Conservation (phyloP, 768 basidiomycete species). For the Leucosporidium yakuticum region DNA sequence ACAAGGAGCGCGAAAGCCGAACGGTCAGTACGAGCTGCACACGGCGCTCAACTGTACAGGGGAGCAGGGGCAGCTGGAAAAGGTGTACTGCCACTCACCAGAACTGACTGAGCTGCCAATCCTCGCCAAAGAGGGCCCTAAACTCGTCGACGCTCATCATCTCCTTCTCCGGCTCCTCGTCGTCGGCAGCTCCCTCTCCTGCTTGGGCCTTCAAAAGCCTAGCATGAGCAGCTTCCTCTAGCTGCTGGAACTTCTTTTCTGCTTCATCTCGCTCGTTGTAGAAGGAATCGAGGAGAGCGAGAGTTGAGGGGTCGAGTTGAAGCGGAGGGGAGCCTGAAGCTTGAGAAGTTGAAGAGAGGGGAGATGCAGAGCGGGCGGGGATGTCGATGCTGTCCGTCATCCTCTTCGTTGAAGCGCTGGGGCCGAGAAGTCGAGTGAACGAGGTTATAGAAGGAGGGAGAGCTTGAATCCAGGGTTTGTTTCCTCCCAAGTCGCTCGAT, state of each 20-base stretch:
- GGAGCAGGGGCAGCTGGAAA: not conserved
- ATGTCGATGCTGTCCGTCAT: not conserved
- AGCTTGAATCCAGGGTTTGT: not conserved
- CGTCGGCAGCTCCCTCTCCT: not conserved
- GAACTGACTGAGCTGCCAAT: conserved; percentile 31
- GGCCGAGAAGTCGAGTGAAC: not conserved
- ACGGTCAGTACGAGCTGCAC: not conserved
- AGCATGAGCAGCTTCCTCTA: conserved; percentile 27
- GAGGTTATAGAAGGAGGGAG: not conserved
- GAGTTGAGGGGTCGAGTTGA: conserved; percentile 36
- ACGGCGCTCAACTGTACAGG: too few species aligned
- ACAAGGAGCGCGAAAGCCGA: not conserved
- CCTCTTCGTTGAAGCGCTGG: not conserved
- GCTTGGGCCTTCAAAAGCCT: not conserved
- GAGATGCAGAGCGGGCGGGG: not conserved
- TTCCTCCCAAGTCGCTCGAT: not conserved
- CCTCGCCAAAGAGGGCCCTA: conserved; percentile 20
- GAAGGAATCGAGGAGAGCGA: conserved; percentile 34
- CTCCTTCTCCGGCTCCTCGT: conserved; percentile 20
- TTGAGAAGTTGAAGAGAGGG: not conserved
- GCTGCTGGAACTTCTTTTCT: conserved; percentile 27
- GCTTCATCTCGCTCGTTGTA: conserved; percentile 25
- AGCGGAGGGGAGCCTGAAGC: conserved; percentile 6
- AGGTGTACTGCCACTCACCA: conserved; percentile 14
- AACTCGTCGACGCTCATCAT: conserved; percentile 36